Evolutionary conservation across 2,329 filamentous ascomycete species (phyloP), one percentile per base, ranked within the genome.

Genomic region (Hortaea sp.): DNA sequence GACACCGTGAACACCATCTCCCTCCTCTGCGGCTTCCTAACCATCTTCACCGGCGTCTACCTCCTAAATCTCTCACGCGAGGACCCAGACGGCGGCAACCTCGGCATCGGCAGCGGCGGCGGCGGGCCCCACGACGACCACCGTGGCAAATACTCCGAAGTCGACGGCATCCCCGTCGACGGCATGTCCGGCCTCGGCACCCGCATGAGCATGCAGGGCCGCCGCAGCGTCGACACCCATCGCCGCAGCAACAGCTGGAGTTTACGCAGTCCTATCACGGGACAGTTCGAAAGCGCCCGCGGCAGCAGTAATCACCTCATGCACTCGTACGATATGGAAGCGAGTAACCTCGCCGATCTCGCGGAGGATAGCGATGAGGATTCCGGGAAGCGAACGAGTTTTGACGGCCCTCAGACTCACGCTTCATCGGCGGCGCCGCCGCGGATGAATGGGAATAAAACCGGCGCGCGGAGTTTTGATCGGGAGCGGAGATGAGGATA

Each of bases 21-120:
- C 3, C 77, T 97, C 10, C 77, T 97, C 43, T 90, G 85, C 63
- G 90, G 90, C 49, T 97, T 97, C 70, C 78, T 97, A 48, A 81
- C 92, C 54, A 97, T 94, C 50, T 97, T 97, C 65, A 85, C 88
- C 3, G 90, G 90, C 29, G 90, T 97, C 44, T 97, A 97, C 67
- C 79, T 97, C 5, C 78, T 97, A 56, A 97, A 97, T 62, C 80
- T 98, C n/a, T 95, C 90, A 0, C 83, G 92, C 59, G 78, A 82
- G 54, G 92, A 98, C 61, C 88, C 92, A 1, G 82, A 94, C 60
- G 89, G 89, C 43, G 79, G 75, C 48, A 78, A 76, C 48, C 65
- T 83, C 53, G 71, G 85, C 32, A 76, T 78, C 44, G 52, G 51
- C 28, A 40, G 43, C 42, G 77, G 78, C 45, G 9, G 32, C 32